Percentiles rank a stretch among this genome's conserved stretches.
phyloP scores from a whole-genome alignment of 495 filamentous ascomycete species.

The Thermochaetoides thermophila region DNA sequence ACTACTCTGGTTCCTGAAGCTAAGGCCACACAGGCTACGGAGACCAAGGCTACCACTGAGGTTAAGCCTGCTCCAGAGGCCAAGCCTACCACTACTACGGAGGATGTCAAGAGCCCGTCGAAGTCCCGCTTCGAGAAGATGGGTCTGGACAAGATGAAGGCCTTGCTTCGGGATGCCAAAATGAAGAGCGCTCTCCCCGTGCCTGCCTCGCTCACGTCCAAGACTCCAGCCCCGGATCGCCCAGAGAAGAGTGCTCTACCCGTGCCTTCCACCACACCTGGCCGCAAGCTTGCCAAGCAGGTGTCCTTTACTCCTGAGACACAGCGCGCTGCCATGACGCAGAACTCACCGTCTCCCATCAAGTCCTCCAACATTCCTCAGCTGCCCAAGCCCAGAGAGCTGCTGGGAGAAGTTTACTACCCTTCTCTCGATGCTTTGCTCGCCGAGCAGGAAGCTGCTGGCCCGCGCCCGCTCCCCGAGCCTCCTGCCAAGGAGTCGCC shows the following conservation, averaged over 20 bases:
- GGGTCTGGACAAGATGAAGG: constrained; percentile 35
- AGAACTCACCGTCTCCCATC: constrained; percentile 34
- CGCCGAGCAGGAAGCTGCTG: constrained; percentile 5
- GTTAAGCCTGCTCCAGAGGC: too few relatives aligned
- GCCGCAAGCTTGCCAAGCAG: constrained; percentile 27
- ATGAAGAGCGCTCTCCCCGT: constrained; percentile 24
- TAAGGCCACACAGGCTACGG: constrained; percentile 8
- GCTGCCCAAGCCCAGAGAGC: constrained; percentile 19
- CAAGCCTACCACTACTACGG: too few relatives aligned
- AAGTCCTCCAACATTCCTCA: constrained; percentile 32
- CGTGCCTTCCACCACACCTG: constrained; percentile 33
- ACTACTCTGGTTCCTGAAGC: constrained; percentile 7
- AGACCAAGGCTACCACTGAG: too few relatives aligned
- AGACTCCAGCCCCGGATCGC: constrained; percentile 27
- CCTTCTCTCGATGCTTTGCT: constrained; percentile 20
- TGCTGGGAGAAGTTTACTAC: constrained; percentile 20
- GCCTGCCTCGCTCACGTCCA: constrained; percentile 19
- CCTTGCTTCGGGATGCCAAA: constrained; percentile 31
- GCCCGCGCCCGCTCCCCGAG: constrained; percentile 18
- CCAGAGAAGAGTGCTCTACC: constrained; percentile 29
- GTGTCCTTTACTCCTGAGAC: constrained; percentile 35
- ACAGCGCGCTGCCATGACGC: constrained; percentile 19
- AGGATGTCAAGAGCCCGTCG: constrained; percentile 27
- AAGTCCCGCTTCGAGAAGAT: too few relatives aligned
- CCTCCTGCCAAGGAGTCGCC: constrained; percentile 14